Percentiles rank a stretch among this genome's conserved stretches.
phyloP scores from a whole-genome alignment of 495 filamentous ascomycete genomes.

The Aspergillus carlsbadensis region DNA sequence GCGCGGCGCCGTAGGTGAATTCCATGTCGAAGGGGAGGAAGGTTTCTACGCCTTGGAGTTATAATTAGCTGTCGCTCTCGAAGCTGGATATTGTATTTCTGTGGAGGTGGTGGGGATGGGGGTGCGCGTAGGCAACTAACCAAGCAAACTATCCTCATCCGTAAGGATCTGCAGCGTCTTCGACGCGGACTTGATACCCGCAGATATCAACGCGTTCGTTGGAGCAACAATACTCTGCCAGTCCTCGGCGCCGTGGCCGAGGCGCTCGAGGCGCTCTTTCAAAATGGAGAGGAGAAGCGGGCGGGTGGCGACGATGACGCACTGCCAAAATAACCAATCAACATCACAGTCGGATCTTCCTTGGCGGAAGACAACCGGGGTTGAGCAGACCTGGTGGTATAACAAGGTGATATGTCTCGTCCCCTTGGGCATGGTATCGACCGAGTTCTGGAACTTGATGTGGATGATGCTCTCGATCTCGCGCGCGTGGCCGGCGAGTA shows the following conservation, averaged over 20 bases:
- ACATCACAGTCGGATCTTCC: too few relatives aligned
- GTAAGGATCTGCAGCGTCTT: slow-evolving; percentile 35
- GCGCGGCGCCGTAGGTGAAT: slow-evolving; percentile 34
- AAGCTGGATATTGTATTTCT: too few relatives aligned
- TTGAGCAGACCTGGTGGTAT: slow-evolving; percentile 35
- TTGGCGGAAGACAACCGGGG: too few relatives aligned
- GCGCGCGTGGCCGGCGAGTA: slow-evolving; percentile 29
- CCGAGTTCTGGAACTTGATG: slow-evolving; percentile 22
- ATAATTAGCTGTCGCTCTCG: background rate
- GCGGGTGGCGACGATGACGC: slow-evolving; percentile 37
- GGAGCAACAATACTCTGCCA: slow-evolving; percentile 27
- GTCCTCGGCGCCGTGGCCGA: slow-evolving; percentile 25
- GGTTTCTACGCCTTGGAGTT: slow-evolving; percentile 22
- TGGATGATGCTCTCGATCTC: slow-evolving; percentile 34
- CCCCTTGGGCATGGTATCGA: slow-evolving; percentile 32
- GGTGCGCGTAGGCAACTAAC: slow-evolving; percentile 17
- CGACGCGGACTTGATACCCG: slow-evolving; percentile 36
- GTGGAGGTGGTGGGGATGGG: background rate
- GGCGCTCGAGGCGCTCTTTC: slow-evolving; percentile 30
- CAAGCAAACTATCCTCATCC: slow-evolving; percentile 34
- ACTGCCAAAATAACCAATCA: too few relatives aligned
- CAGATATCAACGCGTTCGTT: slow-evolving; percentile 31
- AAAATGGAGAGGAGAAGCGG: slow-evolving; percentile 37
- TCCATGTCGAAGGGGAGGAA: slow-evolving; percentile 43
- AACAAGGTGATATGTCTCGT: slow-evolving; percentile 34